Evolutionary conservation across 192 early-diverging fungal species (phyloP).

Genomic region (Coemansia interrupta): DNA sequence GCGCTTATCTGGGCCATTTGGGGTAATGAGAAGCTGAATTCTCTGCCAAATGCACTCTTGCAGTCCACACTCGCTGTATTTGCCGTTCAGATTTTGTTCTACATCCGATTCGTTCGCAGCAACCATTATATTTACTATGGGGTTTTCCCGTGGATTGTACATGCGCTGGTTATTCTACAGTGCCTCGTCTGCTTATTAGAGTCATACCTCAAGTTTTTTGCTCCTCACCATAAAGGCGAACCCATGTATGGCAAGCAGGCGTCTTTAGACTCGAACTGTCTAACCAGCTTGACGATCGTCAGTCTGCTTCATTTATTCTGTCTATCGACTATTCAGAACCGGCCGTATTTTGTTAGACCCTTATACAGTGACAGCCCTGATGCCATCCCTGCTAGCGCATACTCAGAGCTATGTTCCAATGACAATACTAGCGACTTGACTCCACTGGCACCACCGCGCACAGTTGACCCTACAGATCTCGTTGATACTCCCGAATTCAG

Average conservation of each 20-base stretch:
- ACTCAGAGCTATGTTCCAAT: not conserved
- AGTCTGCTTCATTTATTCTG: not conserved
- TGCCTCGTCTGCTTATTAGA: conserved; percentile 4
- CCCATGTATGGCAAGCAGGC: conserved; percentile 22
- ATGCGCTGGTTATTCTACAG: conserved; percentile 11
- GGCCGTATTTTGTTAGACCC: conserved; percentile 19
- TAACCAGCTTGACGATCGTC: conserved; percentile 7
- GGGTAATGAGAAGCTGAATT: too few relatives aligned
- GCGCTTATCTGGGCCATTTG: too few relatives aligned
- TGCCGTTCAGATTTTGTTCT: not conserved
- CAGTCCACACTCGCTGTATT: conserved; percentile 3
- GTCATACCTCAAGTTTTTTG: conserved; percentile 34
- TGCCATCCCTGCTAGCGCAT: not conserved
- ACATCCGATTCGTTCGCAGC: conserved; percentile 2
- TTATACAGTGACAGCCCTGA: not conserved
- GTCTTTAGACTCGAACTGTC: conserved; percentile 12
- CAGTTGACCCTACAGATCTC: conserved; percentile 12
- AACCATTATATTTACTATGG: conserved; percentile 8
- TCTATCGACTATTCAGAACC: conserved; percentile 14
- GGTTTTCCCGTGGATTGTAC: conserved; percentile 28
- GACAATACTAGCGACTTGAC: conserved; percentile 1
- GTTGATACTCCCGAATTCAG: conserved; percentile 26
- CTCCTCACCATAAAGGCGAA: conserved; percentile 3
- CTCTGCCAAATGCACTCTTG: not conserved
- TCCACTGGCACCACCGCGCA: conserved; percentile 20